Evolutionary conservation across 768 basidiomycete genomes (phyloP), one percentile per base, ranked within the genome.

Genomic region (Trametes coccinea): DNA sequence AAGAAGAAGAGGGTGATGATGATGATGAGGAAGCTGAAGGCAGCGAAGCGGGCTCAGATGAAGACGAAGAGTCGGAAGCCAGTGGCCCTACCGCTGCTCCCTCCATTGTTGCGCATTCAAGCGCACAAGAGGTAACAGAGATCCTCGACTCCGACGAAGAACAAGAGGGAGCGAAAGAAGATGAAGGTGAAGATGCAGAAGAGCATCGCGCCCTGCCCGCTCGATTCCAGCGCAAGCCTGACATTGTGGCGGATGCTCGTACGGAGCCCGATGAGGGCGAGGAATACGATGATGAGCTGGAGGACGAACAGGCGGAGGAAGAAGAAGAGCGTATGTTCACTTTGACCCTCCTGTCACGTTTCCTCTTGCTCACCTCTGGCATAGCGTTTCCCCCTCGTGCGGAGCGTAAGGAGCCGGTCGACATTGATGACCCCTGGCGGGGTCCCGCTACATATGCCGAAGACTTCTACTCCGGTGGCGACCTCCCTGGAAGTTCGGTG

Each of bases 241-340:
- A 34, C n/a, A 40, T 47, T 9, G 34, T 56, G 6, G 56, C 44
- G 3, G 16, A 41, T 4, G 50, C 33, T 3, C 55, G 34, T 6
- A 1, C 22, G 1, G 31, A 33, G 11, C 44, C 49, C 5, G 51
- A 58, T n/a, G 59, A 60, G 4, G 61, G 41, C 41, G 61, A 64
- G 2, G 62, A 67, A 34, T 59, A 62, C 29, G 63, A 63, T 34
- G 73, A 74, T 51, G 71, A 69, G 39, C 48, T 72, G 33, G 70
- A 71, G 57, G 80, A 82, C 77, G 71, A 67, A 73, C 48, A 85
- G 80, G 78, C 85, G 81, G 73, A 76, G 71, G 62, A 60, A 40
- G 55, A 59, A 27, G 59, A 31, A 41, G 40, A 52, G 27, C 30
- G 57, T 59, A 33, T 2, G 56, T 53, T 2, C 37, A 33, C 37